Base-by-base conservation (phyloP, 1,139 yeast species). In the Hansenula lynferdii region DNA sequence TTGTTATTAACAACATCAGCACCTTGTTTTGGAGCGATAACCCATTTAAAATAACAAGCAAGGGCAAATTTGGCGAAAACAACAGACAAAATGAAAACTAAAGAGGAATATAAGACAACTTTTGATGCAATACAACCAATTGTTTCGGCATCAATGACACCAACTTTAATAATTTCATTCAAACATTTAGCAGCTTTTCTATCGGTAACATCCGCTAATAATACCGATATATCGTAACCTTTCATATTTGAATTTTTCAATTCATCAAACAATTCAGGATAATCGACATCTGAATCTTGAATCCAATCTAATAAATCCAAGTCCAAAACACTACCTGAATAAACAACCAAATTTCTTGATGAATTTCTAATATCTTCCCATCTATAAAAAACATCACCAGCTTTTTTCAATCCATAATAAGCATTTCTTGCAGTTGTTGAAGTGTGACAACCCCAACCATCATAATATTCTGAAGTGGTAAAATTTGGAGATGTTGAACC, bases 111-210 rank as follows among this genome's bases (percentile, higher is more conserved):
- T 45, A 92, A 72, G 2, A 90, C 96, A 35, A 89, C 80, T 45
- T 77, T 70, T 1, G 97, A 86, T 0, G 97, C 96, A 60, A 92
- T 80, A 64, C 98, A 92, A n/a, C 98, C 98, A 54, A 92, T 79
- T 11, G 96, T 80, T 40, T 86, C 89, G 1, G 94, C 78, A 58
- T 92, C 97, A 40, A 92, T 77, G 34, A 77, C 80, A 19, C 98
- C 98, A 18, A 90, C 95, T 62, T 83, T 86, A 41, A 85, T 70
- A 41, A 86, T 84, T 61, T 92, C 97, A n/a, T 84, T 69, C 39
- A 92, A 67, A 62, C 98, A 92, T 53, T 81, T 76, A 14, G 94
- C 94, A 8, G 80, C 77, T 51, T 75, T 73, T 43, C 89, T 75
- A 50, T 85, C 89, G 19, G 67, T 66, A 16, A 85, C 73, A 42